Evolutionary conservation across 106 monocot genomes (phyloP), one percentile per base, ranked within the genome.

Genomic region (Allium fistulosum): DNA sequence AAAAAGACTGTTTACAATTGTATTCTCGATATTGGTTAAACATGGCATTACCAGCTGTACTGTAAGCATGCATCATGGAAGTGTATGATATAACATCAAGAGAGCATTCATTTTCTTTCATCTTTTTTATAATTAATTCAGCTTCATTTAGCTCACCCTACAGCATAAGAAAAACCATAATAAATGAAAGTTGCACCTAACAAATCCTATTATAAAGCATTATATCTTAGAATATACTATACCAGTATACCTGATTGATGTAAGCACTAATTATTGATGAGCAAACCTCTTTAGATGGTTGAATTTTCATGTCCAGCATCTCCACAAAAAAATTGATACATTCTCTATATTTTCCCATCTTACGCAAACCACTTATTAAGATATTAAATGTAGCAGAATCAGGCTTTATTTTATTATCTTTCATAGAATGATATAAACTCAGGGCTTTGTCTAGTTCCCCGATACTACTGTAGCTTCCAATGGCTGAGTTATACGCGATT

Each of bases 81-180:
- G 97, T 92, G 66, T 99, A 93, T 63, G 85, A 83, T 59, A 90
- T 66, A 72, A 90, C 92, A 90, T 99, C 99, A 62, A 65, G 77
- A 17, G 16, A 74, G 49, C 90, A 90, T 48, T 75, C 79, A 65
- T 67, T 69, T 46, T 66, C 71, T 76, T 81, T 87, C 90, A 99
- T 90, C 67, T 53, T 72, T 58, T 22, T 12, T 61, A 99, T 93
- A 71, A 79, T 78, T 65, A 77, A 85, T 75, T 93, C 99, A 51
- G 92, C 93, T 79, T 90, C 81, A 59, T 57, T 57, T 62, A 99
- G 16, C 65, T 78, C 74, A 28, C 99, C 99, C 97, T 95, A 74
- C 49, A 80, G 72, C 71, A 11, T 45, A 46, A 17, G 18, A 7
- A 79, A 59, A 61, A 61, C 49, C 58, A 16, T 37, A n/a, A 1